phyloP scores from a whole-genome alignment of 1,284 basidiomycete species.

The Marasmius oreades region DNA sequence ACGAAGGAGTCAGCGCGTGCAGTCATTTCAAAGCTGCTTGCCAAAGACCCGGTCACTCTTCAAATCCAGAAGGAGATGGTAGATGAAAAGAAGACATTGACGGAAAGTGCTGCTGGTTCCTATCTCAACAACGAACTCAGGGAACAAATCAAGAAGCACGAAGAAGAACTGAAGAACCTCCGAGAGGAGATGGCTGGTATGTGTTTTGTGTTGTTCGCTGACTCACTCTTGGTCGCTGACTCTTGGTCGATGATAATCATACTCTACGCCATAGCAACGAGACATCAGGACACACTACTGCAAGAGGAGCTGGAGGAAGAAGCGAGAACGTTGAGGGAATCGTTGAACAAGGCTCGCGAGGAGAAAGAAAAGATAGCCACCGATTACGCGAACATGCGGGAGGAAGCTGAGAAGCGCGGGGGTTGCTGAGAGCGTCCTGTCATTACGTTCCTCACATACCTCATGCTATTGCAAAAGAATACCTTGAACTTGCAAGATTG shows the following conservation, averaged over 20 bases:
- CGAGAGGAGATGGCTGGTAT: slow-evolving; percentile 32
- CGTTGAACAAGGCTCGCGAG: not conserved
- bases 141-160: slow-evolving; percentile 32
- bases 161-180: slow-evolving; percentile 30
- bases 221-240: too few relatives aligned
- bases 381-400: not conserved
- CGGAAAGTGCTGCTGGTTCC: slow-evolving; percentile 37
- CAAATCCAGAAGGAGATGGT: slow-evolving; percentile 40
- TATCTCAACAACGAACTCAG: slow-evolving; percentile 34
- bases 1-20: slow-evolving; percentile 24
- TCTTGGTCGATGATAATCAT: not conserved
- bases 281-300: not conserved
- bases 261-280: not conserved
- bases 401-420: not conserved
- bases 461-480: too few relatives aligned
- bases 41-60: slow-evolving; percentile 29
- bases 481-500: too few relatives aligned
- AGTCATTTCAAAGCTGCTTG: slow-evolving; percentile 29
- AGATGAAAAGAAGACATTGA: slow-evolving; percentile 34
- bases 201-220: not conserved
- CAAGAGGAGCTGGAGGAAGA: not conserved
- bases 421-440: too few relatives aligned
- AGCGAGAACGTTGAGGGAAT: not conserved
- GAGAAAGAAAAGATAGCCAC: not conserved
- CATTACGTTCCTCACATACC: too few relatives aligned